A percentile compares a stretch with the other conserved stretches of the same genome.
These are phyloP conservation scores for Vitellaria paradoxa DNA, from an alignment of 179 eudicot species.

Conservation along the genomic window DNA sequence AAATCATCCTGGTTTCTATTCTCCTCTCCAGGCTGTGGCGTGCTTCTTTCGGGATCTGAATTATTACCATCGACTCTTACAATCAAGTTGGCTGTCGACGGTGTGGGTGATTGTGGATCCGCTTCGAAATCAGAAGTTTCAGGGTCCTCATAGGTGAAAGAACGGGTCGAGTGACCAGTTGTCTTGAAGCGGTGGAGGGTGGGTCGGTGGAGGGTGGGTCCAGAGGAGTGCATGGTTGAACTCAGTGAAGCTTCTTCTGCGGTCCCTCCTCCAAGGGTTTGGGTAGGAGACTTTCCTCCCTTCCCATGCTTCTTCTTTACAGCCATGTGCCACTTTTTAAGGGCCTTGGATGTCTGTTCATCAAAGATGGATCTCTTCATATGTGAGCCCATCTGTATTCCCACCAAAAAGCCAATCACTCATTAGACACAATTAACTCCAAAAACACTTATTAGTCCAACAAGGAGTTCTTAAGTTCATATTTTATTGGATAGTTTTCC, in stretches of 20 bases:
- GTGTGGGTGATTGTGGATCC: slow-evolving; percentile 25
- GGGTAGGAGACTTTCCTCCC: slow-evolving; percentile 34
- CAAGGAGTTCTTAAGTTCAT: too few relatives aligned
- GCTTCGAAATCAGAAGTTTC: slow-evolving; percentile 37
- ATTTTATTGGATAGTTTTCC: too few relatives aligned
- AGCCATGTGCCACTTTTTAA: too few relatives aligned
- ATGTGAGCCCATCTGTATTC: slow-evolving; percentile 40
- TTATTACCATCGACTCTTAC: slow-evolving; percentile 33
- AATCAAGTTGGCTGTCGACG: slow-evolving; percentile 33
- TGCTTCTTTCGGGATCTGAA: slow-evolving; percentile 30
- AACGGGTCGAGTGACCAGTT: slow-evolving; percentile 53
- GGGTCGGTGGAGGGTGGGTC: neutral
- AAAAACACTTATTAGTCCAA: neutral
- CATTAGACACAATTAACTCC: neutral
- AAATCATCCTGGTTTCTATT: slow-evolving; percentile 33
- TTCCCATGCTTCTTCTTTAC: neutral
- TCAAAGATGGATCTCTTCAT: too few relatives aligned
- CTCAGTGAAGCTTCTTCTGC: slow-evolving; percentile 32
- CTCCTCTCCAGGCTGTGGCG: slow-evolving; percentile 22
- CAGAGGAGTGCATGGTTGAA: slow-evolving; percentile 21
- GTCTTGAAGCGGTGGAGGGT: slow-evolving; percentile 60
- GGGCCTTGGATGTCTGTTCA: too few relatives aligned
- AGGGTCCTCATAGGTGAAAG: slow-evolving; percentile 28
- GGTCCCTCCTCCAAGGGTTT: slow-evolving; percentile 30
- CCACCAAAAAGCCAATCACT: neutral